These are phyloP conservation scores for Clarireedia paspali DNA, from an alignment of 2,329 filamentous ascomycete species.

Conservation along the genomic window DNA sequence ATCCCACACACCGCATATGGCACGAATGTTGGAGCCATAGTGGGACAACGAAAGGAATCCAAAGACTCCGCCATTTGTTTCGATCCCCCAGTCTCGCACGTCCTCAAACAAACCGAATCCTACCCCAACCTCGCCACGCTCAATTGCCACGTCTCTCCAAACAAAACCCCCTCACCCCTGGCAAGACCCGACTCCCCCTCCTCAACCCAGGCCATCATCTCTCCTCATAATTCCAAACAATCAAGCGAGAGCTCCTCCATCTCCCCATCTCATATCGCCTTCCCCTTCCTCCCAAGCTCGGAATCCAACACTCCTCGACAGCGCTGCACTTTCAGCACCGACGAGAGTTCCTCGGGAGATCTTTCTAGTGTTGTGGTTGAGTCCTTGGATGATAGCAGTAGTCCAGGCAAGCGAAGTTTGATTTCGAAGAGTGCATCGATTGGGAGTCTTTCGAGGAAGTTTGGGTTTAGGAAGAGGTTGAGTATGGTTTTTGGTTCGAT, in stretches of 20 bases:
- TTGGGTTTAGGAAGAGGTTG: conserved; percentile 2
- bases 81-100: not conserved
- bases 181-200: not conserved
- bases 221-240: not conserved
- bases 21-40: no score
- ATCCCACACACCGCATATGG: no score
- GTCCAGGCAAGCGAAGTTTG: no score
- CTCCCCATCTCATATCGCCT: not conserved
- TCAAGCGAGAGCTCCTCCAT: not conserved
- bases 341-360: not conserved
- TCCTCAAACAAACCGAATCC: not conserved
- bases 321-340: not conserved
- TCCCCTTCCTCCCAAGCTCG: not conserved
- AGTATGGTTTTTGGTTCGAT: conserved; percentile 6
- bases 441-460: not conserved
- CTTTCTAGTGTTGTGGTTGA: no score
- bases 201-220: not conserved
- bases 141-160: not conserved
- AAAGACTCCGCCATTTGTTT: not conserved
- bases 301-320: not conserved
- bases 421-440: not conserved
- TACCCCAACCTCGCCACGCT: not conserved
- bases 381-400: no score
- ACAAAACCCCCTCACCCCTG: not conserved
- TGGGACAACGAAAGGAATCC: not conserved